These are phyloP conservation scores for Tolypocladium album DNA, from an alignment of 2,329 filamentous ascomycete species.

Conservation along the genomic window DNA sequence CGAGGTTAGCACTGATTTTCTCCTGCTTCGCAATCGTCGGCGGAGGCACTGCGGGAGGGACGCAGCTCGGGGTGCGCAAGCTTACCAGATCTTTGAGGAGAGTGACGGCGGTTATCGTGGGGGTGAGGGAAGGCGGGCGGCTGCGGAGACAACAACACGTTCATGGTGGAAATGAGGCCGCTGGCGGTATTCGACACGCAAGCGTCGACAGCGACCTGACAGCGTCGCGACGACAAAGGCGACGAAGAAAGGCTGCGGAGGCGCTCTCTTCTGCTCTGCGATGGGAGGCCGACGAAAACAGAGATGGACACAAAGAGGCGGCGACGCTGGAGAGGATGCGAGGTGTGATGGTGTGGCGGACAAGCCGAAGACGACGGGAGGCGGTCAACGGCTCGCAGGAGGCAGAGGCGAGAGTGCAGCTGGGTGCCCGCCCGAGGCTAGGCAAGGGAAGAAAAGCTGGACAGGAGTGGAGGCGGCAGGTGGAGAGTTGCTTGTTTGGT, in stretches of 20 bases:
- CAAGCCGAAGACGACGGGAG: constrained; percentile 3
- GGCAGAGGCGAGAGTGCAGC: neutral
- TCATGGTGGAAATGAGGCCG: constrained; percentile 35
- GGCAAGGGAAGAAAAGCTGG: neutral
- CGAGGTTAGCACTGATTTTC: constrained; percentile 10
- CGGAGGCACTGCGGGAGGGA: neutral
- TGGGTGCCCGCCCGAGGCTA: constrained; percentile 6
- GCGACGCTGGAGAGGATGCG: neutral
- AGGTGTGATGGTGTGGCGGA: neutral
- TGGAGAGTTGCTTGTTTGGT: neutral
- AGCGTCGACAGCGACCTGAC: neutral
- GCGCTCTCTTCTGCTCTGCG: neutral
- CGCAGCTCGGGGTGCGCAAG: constrained; percentile 7
- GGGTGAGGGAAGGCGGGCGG: constrained; percentile 48
- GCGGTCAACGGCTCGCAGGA: constrained; percentile 6
- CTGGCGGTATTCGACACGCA: neutral
- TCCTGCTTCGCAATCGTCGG: neutral
- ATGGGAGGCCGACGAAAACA: neutral
- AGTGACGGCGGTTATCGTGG: constrained; percentile 43
- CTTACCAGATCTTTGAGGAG: constrained; percentile 45
- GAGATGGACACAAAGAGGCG: neutral
- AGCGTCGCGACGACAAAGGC: neutral
- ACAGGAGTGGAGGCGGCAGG: neutral
- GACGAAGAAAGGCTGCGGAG: neutral
- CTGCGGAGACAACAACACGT: constrained; percentile 50